Evolutionary conservation across 805 yeast genomes (phyloP), one percentile per base, ranked within the genome.

Genomic region (Starmerella geochares): DNA sequence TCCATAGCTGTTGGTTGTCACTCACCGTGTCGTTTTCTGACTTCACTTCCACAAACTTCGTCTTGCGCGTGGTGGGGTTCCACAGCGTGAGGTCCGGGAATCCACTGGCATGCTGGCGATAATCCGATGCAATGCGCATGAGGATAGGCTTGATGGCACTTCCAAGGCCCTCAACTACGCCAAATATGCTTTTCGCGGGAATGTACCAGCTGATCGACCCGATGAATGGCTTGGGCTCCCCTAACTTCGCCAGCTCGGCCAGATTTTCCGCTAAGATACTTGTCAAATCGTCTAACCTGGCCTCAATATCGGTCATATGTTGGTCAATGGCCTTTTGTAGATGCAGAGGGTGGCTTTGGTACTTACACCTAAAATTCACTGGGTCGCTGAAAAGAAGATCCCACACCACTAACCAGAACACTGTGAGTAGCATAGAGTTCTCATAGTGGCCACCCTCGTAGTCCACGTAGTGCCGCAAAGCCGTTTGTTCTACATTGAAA

Each of bases 371-470:
- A 46, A 67, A 67, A 16, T 56, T 58, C 6, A 49, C 54, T 2
- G 47, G 54, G 19, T 62, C 62, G 33, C 48, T 46, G 50, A 66
- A 67, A 14, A 67, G 17, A n/a, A 66, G 56, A 41, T 67, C 71
- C 50, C 58, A 57, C 40, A 60, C 60, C 27, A 59, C 31, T 6
- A 63, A 51, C 48, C 58, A 58, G 47, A 62, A 58, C 1, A 67
- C 42, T 0, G 67, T 61, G 27, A 53, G 51, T 36, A 67, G 38
- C 21, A 64, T 56, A 5, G 69, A 58, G 41, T 61, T 61, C 45
- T 67, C 71, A 23, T 59, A 62, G 51, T 67, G 71, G 23, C 61
- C 63, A 7, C 71, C 71, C 16, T 49, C 35, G 60, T 62, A 67
- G 2, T 65, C 68, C 6, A 41, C 50, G 51, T 67, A 67, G 32